Conservation (phyloP, 495 filamentous ascomycete species). For the Neohortaea acidophila region DNA sequence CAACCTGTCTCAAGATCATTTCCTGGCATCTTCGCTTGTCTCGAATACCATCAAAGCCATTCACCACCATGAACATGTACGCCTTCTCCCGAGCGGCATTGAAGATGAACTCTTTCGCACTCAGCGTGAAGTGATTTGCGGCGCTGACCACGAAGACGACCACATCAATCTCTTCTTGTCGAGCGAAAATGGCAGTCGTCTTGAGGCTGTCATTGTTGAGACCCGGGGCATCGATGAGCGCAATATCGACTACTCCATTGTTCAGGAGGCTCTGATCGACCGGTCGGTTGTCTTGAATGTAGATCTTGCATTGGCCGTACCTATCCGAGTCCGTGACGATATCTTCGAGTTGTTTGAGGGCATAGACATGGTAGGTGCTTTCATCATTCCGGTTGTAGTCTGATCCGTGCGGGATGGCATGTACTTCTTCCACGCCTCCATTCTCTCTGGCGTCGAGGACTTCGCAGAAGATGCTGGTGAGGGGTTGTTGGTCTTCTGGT, state of each 20-base stretch:
- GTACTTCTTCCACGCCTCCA: conserved; percentile 78
- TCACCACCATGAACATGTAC: conserved; percentile 98
- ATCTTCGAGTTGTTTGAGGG: conserved; percentile 61
- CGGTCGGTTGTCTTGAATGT: conserved; percentile 77
- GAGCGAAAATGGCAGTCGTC: conserved; percentile 89
- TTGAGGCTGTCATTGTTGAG: conserved; percentile 91
- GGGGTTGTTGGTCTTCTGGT: conserved; percentile 96
- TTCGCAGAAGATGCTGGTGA: conserved; percentile 96
- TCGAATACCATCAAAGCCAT: conserved; percentile 85
- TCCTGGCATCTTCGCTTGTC: conserved; percentile 78
- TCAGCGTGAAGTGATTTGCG: conserved; percentile 91
- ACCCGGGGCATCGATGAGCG: conserved; percentile 89
- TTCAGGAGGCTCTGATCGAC: conserved; percentile 91
- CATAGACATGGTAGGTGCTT: conserved; percentile 77
- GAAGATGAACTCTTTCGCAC: conserved; percentile 91
- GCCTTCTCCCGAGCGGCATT: conserved; percentile 93
- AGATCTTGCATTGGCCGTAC: conserved; percentile 93
- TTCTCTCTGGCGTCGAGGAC: conserved; percentile 88
- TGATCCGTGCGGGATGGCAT: conserved; percentile 56
- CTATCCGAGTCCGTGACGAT: conserved; percentile 75
- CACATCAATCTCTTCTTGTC: conserved; percentile 97
- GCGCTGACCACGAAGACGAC: conserved; percentile 97
- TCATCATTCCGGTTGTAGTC: conserved; percentile 81
- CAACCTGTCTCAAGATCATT: conserved; percentile 82
- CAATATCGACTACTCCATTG: conserved; percentile 96